phyloP scores from a whole-genome alignment of 2,329 filamentous ascomycete genomes.

The Aureobasidium uvarum region DNA sequence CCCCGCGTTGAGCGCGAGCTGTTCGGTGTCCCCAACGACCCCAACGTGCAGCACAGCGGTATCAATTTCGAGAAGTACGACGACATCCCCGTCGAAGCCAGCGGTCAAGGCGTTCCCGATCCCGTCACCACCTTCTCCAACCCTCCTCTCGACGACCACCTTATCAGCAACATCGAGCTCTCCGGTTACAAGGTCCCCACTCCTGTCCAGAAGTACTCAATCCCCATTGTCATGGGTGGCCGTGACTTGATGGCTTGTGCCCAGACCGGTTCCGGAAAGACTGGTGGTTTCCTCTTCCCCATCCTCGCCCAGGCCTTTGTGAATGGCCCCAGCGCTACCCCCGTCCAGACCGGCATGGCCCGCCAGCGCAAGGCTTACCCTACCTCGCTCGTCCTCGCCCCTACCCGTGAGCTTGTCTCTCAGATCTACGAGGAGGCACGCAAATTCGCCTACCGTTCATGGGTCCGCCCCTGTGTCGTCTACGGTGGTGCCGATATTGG shows the following conservation, averaged over 20 bases:
- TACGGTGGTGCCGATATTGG: conserved; percentile 99
- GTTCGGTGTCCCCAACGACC: conserved; percentile 87
- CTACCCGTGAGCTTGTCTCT: conserved; percentile 96
- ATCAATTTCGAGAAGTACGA: conserved; percentile 99
- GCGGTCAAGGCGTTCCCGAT: conserved; percentile 88
- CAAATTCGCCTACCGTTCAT: conserved; percentile 98
- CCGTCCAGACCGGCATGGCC: conserved; percentile 69
- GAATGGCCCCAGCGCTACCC: conserved; percentile 75
- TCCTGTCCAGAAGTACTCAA: conserved; percentile 98
- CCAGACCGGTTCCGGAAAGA: conserved; percentile 99
- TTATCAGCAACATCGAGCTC: conserved; percentile 88
- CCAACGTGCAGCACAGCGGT: conserved; percentile 91
- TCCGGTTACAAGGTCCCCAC: conserved; percentile 95
- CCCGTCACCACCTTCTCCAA: conserved; percentile 87
- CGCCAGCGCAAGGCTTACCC: conserved; percentile 98
- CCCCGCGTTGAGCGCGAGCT: conserved; percentile 90
- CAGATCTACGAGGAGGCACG: conserved; percentile 97
- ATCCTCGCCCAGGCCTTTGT: conserved; percentile 97
- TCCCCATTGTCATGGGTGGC: conserved; percentile 96
- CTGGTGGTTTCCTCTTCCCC: conserved; percentile 98
- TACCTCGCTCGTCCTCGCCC: conserved; percentile 91
- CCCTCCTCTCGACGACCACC: conserved; percentile 91
- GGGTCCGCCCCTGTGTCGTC: conserved; percentile 97
- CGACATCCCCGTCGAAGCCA: conserved; percentile 97
- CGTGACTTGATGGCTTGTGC: conserved; percentile 99